These are phyloP conservation scores for Cyberlindnera samutprakarnensis DNA, from an alignment of 805 yeast species.

Conservation along the genomic window DNA sequence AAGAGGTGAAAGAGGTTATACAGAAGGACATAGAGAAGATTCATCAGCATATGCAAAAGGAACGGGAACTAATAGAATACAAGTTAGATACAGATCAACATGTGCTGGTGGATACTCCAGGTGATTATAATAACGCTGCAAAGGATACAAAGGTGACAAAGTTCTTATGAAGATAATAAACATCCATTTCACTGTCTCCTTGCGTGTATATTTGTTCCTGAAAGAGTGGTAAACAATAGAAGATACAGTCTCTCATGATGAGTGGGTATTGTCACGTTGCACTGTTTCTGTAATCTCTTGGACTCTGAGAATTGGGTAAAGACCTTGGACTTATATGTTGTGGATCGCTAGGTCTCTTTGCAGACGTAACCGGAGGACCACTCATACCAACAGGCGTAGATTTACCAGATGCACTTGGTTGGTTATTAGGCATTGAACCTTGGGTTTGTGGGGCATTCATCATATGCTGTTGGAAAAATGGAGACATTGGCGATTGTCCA, in stretches of 20 bases:
- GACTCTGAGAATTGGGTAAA: slow-evolving; percentile 5
- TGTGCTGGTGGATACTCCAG: slow-evolving; percentile 31
- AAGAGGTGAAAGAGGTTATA: slow-evolving; percentile 3
- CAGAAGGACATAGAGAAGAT: slow-evolving; percentile 10
- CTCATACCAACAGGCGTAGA: not conserved
- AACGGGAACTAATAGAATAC: slow-evolving; percentile 22
- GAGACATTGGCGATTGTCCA: slow-evolving; percentile 12
- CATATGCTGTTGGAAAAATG: slow-evolving; percentile 11
- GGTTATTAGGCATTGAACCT: slow-evolving; percentile 13
- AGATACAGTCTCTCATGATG: no score
- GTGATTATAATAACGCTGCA: slow-evolving; percentile 31
- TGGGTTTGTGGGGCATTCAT: slow-evolving; percentile 11
- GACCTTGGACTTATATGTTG: not conserved
- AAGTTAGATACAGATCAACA: slow-evolving; percentile 27
- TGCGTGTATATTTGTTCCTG: not conserved
- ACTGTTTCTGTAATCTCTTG: slow-evolving; percentile 4
- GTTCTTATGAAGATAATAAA: slow-evolving; percentile 23
- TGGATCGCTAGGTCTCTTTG: slow-evolving; percentile 2
- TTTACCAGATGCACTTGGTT: slow-evolving; percentile 3
- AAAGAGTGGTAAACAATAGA: not conserved
- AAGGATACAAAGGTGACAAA: slow-evolving; percentile 28
- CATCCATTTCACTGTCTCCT: not conserved
- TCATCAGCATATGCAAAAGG: slow-evolving; percentile 22
- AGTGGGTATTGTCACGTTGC: no score
- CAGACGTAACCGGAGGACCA: slow-evolving; percentile 10